Percentiles rank a stretch among this genome's conserved stretches.
These are phyloP conservation scores for Penicillium sp. DNA, from an alignment of 2,329 filamentous ascomycete species.

Conservation along the genomic window DNA sequence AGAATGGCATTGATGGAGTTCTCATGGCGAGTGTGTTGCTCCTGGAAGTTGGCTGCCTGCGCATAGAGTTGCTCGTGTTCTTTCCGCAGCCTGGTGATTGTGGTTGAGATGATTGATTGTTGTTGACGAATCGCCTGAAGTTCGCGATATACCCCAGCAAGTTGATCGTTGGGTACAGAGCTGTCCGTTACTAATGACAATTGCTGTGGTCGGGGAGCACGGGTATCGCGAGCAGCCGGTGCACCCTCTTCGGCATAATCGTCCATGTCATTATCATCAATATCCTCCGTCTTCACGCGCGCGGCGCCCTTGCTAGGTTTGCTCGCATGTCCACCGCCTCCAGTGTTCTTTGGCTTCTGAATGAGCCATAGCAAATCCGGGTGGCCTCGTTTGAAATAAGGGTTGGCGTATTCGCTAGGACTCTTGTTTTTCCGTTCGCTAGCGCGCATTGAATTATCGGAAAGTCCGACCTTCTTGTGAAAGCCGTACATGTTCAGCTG, in stretches of 20 bases:
- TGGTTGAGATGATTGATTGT: conserved; percentile 78
- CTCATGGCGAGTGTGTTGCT: conserved; percentile 91
- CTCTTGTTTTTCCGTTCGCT: conserved; percentile 97
- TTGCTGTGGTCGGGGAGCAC: conserved; percentile 36
- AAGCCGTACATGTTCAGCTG: conserved; percentile 67
- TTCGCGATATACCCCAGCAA: conserved; percentile 74
- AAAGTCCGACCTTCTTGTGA: conserved; percentile 74
- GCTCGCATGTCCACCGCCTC: conserved; percentile 46
- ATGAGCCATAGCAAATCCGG: conserved; percentile 94
- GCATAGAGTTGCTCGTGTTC: conserved; percentile 87
- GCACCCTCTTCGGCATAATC: conserved; percentile 46
- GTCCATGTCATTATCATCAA: conserved; percentile 64
- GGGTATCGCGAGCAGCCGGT: conserved; percentile 33
- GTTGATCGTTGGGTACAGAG: conserved; percentile 65
- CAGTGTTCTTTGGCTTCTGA: conserved; percentile 82
- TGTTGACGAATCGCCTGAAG: conserved; percentile 78
- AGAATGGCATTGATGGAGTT: conserved; percentile 99
- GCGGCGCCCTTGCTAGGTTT: conserved; percentile 48
- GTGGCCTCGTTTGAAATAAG: conserved; percentile 89
- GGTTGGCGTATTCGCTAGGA: conserved; percentile 96
- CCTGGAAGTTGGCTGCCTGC: conserved; percentile 85
- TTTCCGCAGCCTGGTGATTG: conserved; percentile 74
- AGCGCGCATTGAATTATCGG: conserved; percentile 95
- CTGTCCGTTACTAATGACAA: conserved; percentile 42
- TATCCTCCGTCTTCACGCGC: conserved; percentile 55